Percentiles rank a stretch among this genome's conserved stretches.
These are phyloP conservation scores for Cercospora sojina DNA, from an alignment of 2,329 filamentous ascomycete genomes.

Conservation along the genomic window DNA sequence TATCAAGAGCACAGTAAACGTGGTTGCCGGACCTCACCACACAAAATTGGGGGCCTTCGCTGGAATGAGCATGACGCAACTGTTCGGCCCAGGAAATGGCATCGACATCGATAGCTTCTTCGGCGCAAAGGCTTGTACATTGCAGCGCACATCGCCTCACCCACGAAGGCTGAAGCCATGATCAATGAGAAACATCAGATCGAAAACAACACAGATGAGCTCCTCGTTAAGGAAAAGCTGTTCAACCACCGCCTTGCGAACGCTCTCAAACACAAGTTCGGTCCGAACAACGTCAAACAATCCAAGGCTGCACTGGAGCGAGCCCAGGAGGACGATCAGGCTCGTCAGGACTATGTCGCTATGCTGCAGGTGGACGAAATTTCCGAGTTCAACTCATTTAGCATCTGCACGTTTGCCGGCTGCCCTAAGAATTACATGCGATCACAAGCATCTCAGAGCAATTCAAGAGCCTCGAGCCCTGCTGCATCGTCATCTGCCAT, in stretches of 20 bases:
- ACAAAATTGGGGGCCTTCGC: not conserved
- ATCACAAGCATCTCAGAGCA: not conserved
- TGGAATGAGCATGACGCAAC: not conserved
- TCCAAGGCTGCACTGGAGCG: not conserved
- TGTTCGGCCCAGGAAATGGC: not conserved
- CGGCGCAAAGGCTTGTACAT: not conserved
- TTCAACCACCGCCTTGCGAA: not conserved
- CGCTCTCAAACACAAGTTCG: slow-evolving; percentile 1
- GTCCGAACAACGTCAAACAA: not conserved
- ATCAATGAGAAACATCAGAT: not conserved
- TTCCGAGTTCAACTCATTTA: not conserved
- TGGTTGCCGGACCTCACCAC: not conserved
- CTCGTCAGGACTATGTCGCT: not conserved
- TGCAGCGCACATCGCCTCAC: not conserved
- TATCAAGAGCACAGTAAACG: not conserved
- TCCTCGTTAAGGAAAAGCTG: not conserved
- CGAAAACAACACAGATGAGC: not conserved
- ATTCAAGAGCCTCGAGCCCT: not conserved
- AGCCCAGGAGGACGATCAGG: not conserved
- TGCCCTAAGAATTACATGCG: not conserved
- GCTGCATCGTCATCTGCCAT: not conserved
- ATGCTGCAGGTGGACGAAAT: not conserved
- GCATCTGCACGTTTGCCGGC: not conserved
- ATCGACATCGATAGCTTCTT: not conserved
- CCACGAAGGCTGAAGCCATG: not conserved